Conservation (phyloP, 768 basidiomycete genomes). For the Mycena rosella region DNA sequence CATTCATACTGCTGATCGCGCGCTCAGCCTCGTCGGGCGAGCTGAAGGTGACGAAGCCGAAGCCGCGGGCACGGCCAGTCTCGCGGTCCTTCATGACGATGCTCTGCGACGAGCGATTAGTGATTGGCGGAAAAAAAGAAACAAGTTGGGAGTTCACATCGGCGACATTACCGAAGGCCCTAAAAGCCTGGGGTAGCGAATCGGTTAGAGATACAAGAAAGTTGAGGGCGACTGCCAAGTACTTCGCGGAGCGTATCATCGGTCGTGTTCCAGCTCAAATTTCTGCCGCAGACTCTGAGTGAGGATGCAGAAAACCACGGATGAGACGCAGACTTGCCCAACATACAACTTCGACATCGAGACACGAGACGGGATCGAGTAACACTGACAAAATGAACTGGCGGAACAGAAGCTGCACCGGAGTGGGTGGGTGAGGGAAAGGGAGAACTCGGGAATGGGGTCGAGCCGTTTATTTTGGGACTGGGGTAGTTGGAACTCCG, state of each 20-base stretch:
- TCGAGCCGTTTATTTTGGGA: too few relatives aligned
- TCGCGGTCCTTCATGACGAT: neutral
- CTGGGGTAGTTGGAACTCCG: slow-evolving; percentile 24
- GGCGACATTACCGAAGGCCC: slow-evolving; percentile 80
- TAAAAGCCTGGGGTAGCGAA: slow-evolving; percentile 86
- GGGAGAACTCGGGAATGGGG: too few relatives aligned
- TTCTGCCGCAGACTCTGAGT: slow-evolving; percentile 70
- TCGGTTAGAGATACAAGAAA: slow-evolving; percentile 42
- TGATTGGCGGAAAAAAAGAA: slow-evolving; percentile 22
- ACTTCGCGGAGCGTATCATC: slow-evolving; percentile 89
- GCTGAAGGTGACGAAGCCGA: slow-evolving; percentile 92
- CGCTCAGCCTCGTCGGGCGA: slow-evolving; percentile 74
- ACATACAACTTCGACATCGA: slow-evolving; percentile 34
- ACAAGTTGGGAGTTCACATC: too few relatives aligned
- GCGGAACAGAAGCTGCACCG: slow-evolving; percentile 17
- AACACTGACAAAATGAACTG: slow-evolving; percentile 5
- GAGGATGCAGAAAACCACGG: neutral
- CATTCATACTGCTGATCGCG: slow-evolving; percentile 85
- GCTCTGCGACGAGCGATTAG: too few relatives aligned
- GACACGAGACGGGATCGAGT: slow-evolving; percentile 6
- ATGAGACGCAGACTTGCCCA: slow-evolving; percentile 14
- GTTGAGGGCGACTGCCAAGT: slow-evolving; percentile 21
- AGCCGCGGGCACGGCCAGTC: slow-evolving; percentile 92
- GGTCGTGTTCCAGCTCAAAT: slow-evolving; percentile 96
- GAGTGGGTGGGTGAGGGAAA: slow-evolving; percentile 10